Evolutionary conservation across 768 basidiomycete species (phyloP), one percentile per base, ranked within the genome.

Genomic region (Pisolithus sp.): DNA sequence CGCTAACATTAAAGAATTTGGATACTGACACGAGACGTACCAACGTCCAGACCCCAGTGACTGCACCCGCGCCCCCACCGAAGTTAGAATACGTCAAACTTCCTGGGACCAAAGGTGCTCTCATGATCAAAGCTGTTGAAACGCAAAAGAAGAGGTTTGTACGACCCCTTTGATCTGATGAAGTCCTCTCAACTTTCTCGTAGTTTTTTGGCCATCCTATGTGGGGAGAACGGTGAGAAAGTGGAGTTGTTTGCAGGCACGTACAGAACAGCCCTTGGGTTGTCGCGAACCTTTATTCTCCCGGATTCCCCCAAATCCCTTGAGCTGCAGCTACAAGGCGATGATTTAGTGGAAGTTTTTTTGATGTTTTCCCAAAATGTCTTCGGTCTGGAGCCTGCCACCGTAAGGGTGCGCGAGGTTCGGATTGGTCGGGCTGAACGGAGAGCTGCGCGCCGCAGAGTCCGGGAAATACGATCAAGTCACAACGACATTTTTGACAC

Each of bases 171-270:
- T 17, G n/a, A 39, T 3, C 36, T 17, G 23, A 7, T 28, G 6
- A 21, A 36, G 7, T 45, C 10, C 41, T 58, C 38, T 56, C 9
- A 59, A 8, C 37, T 7, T 46, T 47, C 38, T 39, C 1, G 4
- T 54, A 93, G 90, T 67, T 95, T 94, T 73, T 78, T 95, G 21
- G 92, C 93, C 8, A 93, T 94, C 60, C 78, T 95, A 0, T 94
- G 93, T 57, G 92, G 92, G 18, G 93, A 94, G 31, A 86, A 82
- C 57, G 93, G 90, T 15, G 92, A 94, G 72, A 91, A 93, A 62
- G 91, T 95, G 44, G 92, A 95, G 62, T 73, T 95, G 10, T 95
- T 94, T 67, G 92, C 93, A 38, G 92, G 93, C 24, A 92, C 92
- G 10, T 89, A 89, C 58, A 77, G 86, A 49, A 89, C 89, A n/a